Evolutionary conservation across 768 basidiomycete species (phyloP).

Genomic region (Chlorophyllum brunneum): DNA sequence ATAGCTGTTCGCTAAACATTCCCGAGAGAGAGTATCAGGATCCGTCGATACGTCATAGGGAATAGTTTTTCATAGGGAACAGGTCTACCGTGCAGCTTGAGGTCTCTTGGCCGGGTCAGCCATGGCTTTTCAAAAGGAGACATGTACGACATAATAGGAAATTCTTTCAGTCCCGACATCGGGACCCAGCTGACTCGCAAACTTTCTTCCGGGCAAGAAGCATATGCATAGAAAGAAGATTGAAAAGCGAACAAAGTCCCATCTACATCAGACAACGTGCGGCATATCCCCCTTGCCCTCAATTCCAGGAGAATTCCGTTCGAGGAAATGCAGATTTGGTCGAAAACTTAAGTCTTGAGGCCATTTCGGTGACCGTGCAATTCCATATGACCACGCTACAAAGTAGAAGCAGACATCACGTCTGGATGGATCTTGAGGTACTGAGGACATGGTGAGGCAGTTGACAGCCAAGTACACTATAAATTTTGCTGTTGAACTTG

Average conservation of each 20-base stretch:
- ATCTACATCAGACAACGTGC: constrained; percentile 2
- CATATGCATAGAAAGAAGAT: constrained; percentile 3
- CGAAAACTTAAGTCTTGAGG: background rate
- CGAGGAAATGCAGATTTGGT: background rate
- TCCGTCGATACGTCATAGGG: constrained; percentile 1
- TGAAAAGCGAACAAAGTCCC: constrained; percentile 6
- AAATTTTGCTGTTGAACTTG: background rate
- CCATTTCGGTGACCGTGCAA: no score
- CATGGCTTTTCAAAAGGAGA: background rate
- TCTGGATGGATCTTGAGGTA: no score
- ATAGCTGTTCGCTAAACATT: no score
- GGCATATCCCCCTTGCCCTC: background rate
- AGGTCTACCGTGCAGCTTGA: no score
- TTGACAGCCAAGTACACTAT: no score
- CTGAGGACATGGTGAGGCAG: no score
- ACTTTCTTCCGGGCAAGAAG: constrained; percentile 6
- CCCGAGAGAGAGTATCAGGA: background rate
- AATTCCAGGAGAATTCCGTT: background rate
- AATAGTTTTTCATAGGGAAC: no score
- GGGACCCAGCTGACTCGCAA: constrained; percentile 8
- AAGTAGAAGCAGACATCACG: no score
- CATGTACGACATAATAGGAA: constrained; percentile 4
- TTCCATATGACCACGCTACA: no score
- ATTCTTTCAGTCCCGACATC: constrained; percentile 11
- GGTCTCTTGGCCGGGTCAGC: no score